Conservation (phyloP, 2,329 filamentous ascomycete genomes). For the Tolypocladium inflatum region DNA sequence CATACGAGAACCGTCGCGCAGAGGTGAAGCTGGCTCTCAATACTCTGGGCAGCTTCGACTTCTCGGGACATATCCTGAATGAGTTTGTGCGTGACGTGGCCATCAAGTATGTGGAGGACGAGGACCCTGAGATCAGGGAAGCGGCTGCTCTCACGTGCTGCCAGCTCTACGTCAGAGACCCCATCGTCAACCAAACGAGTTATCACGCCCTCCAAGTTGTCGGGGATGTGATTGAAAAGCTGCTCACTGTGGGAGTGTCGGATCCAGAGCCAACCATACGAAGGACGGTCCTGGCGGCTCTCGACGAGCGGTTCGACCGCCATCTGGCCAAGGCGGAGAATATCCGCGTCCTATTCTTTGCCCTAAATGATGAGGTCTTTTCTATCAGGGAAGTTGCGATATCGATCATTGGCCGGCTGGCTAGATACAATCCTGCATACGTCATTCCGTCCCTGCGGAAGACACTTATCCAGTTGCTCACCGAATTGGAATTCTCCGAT, state of each 20-base stretch:
- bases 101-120: slow-evolving; percentile 95
- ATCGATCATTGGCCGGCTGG: slow-evolving; percentile 88
- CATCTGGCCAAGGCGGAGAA: slow-evolving; percentile 98
- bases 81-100: slow-evolving; percentile 98
- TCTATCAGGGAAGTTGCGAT: slow-evolving; percentile 90
- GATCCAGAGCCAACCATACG: slow-evolving; percentile 86
- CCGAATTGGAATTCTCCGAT: slow-evolving; percentile 92
- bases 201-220: slow-evolving; percentile 96
- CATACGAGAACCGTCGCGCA: slow-evolving; percentile 69
- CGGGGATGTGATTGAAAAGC: slow-evolving; percentile 92
- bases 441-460: slow-evolving; percentile 94
- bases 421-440: slow-evolving; percentile 87
- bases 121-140: slow-evolving; percentile 86
- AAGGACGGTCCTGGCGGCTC: slow-evolving; percentile 74
- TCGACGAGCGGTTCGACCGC: slow-evolving; percentile 89
- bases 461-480: slow-evolving; percentile 89
- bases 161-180: slow-evolving; percentile 92
- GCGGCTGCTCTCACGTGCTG: slow-evolving; percentile 95
- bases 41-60: slow-evolving; percentile 96
- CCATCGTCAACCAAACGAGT: slow-evolving; percentile 96
- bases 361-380: slow-evolving; percentile 91
- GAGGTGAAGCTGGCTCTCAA: slow-evolving; percentile 91
- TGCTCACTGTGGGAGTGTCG: slow-evolving; percentile 88
- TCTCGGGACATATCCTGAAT: slow-evolving; percentile 84
- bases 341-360: slow-evolving; percentile 88